Evolutionary conservation across 768 basidiomycete genomes (phyloP).

Genomic region (Mycena metata): DNA sequence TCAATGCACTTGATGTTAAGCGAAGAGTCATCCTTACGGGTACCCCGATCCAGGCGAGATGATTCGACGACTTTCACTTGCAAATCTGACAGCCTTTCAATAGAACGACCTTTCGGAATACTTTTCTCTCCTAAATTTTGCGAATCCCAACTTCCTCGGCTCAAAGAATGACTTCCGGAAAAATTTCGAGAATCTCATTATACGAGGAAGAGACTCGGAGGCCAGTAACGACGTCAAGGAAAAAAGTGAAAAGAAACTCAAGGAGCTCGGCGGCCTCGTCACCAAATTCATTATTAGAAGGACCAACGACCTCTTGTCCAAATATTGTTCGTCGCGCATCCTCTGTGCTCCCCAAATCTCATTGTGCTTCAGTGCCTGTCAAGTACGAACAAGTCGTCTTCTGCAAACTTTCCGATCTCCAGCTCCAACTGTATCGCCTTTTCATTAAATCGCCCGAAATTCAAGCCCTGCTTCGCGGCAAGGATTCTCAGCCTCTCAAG

Average conservation of each 20-base stretch:
- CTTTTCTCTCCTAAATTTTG: slow-evolving; percentile 93
- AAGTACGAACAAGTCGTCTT: slow-evolving; percentile 99
- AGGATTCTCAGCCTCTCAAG: slow-evolving; percentile 93
- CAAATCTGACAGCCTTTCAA: slow-evolving; percentile 1
- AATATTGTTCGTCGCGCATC: slow-evolving; percentile 78
- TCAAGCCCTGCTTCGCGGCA: slow-evolving; percentile 87
- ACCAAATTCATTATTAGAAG: slow-evolving; percentile 95
- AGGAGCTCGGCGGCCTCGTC: slow-evolving; percentile 88
- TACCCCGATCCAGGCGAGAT: slow-evolving; percentile 86
- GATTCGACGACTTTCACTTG: slow-evolving; percentile 24
- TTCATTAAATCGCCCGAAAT: slow-evolving; percentile 96
- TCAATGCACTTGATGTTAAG: slow-evolving; percentile 86
- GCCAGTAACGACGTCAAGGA: slow-evolving; percentile 84
- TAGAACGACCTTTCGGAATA: slow-evolving; percentile 96
- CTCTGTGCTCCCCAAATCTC: slow-evolving; percentile 22
- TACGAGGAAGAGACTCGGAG: slow-evolving; percentile 90
- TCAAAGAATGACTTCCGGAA: slow-evolving; percentile 92
- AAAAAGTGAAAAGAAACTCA: slow-evolving; percentile 90
- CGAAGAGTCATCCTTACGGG: slow-evolving; percentile 95
- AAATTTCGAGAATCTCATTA: slow-evolving; percentile 94
- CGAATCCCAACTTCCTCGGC: slow-evolving; percentile 92
- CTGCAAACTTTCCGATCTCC: slow-evolving; percentile 87
- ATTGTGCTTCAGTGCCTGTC: slow-evolving; percentile 81
- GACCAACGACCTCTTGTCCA: slow-evolving; percentile 94
- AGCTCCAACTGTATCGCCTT: slow-evolving; percentile 85